Evolutionary conservation across 2,329 filamentous ascomycete species (phyloP), one percentile per base, ranked within the genome.

Genomic region (Emmonsiellopsis sp.): DNA sequence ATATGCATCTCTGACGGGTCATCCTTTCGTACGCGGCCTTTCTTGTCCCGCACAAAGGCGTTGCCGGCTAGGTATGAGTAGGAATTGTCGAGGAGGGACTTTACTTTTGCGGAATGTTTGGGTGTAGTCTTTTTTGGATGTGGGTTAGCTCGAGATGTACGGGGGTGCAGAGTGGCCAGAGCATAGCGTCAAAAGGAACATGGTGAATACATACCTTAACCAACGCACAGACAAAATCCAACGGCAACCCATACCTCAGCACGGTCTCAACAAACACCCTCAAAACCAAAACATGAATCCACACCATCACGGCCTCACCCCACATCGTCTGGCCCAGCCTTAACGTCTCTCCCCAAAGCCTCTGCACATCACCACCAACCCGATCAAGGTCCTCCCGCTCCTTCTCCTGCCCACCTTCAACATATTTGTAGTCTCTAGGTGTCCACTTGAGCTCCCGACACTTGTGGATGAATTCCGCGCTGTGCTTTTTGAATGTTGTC

Each of bases 221-320:
- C 60, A 96, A 74, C 13, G 85, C 89, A 61, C 86, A 87, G 48
- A 95, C 85, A 70, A 92, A 98, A 62, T 94, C 87, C 59, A 96
- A 74, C 47, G 93, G 93, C 63, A 98, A 72, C 31, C 93, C 93
- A 66, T 98, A 98, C 60, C 93, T 83, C 66, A 98, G 76, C n/a
- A 98, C 93, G 5, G 91, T 95, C 78, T 98, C 93, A 16, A 98
- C 93, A 71, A 97, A 98, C 16, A 97, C 91, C 52, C 93, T 79
- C 63, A 98, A 74, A 6, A 91, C 87, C 65, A 97, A 77, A 31
- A 95, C 87, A 67, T 98, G 93, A 49, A 95, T 81, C 89, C 91
- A 95, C 52, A 92, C 86, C 89, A 95, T 95, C 60, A 95, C 89
- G 58, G 86, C 86, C 74, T 98, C 93, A 66, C 89, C 92, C 83